Base-by-base conservation (phyloP, 345 rosid species). In the Limnanthes douglasii region DNA sequence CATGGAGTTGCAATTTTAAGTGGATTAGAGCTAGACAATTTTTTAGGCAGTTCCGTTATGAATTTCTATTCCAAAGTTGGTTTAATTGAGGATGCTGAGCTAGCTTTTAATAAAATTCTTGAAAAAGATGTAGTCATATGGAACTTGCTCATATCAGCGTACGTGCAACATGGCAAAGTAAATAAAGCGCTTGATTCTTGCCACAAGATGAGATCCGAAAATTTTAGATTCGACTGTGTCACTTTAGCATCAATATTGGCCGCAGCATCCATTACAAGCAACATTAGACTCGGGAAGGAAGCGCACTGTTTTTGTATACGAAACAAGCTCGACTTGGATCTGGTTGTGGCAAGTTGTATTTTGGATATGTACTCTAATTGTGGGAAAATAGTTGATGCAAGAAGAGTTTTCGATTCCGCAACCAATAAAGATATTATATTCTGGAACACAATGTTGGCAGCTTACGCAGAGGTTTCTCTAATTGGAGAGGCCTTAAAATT, bases 11-110 rank as follows among this genome's bases (percentile, higher is more conserved):
- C 73, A 0, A 35, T 79, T 40, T 35, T 66, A 11, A 38, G 34
- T 56, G 95, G 88, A 10, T 37, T 69, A 24, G 75, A 64, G 47
- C 26, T 76, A 41, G 78, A 76, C 56, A 69, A 50, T 23, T 60
- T 79, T 21, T 57, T 76, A 3, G 93, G 88, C 24, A 71, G 76
- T 39, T 79, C 88, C 6, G 38, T 76, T 5, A 32, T 85, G 45
- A 85, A 79, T 38, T 79, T 79, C 33, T 79, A 79, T 58, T 54
- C 74, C 16, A 85, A 79, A 54, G 64, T 71, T 48, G 77, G 88
- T 15, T 59, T 69, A 61, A 42, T 79, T 7, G 75, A 64, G 58
- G 68, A 71, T 52, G 84, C 84, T 9, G 68, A 79, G 69, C 50
- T 66, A 48, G 56, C 67, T 13, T 79, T 79, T 33, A 32, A 47